A percentile compares a stretch with the other conserved stretches of the same genome.
phyloP scores from a whole-genome alignment of 1,284 basidiomycete species.

The Stygiomarasmius scandens region DNA sequence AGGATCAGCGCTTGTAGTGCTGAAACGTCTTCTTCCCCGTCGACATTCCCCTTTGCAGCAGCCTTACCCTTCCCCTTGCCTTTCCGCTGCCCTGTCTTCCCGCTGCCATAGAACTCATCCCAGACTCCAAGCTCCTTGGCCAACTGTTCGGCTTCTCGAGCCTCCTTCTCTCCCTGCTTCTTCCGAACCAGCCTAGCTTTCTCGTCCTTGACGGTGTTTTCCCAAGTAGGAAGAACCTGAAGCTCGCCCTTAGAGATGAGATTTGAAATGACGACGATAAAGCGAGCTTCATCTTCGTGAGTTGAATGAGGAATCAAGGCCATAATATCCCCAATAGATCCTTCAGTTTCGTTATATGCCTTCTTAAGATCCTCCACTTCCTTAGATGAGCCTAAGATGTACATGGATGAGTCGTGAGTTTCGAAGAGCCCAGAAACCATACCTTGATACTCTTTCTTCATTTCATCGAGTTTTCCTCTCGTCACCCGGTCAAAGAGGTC shows the following conservation, averaged over 20 bases:
- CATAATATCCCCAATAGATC: constrained; percentile 81
- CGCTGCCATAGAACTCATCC: constrained; percentile 92
- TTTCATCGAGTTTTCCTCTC: constrained; percentile 82
- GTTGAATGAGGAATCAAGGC: constrained; percentile 83
- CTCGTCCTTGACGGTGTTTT: constrained; percentile 70
- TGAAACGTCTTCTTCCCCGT: constrained; percentile 69
- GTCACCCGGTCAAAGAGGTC: constrained; percentile 87
- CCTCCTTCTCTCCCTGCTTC: constrained; percentile 79
- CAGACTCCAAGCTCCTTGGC: constrained; percentile 91
- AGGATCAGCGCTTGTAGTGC: constrained; percentile 83
- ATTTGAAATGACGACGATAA: constrained; percentile 70
- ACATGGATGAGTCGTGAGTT: constrained; percentile 1
- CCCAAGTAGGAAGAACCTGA: constrained; percentile 66
- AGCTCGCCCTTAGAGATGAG: constrained; percentile 71
- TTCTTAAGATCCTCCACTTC: constrained; percentile 77
- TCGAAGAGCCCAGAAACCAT: constrained; percentile 20
- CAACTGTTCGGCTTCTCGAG: constrained; percentile 80
- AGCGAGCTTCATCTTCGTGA: constrained; percentile 80
- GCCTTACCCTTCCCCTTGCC: constrained; percentile 55
- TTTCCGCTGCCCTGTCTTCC: constrained; percentile 66
- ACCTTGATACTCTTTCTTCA: constrained; percentile 94
- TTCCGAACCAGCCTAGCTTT: constrained; percentile 74
- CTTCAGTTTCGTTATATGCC: constrained; percentile 70
- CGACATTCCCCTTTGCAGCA: constrained; percentile 37
- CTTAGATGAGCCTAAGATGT: constrained; percentile 72